Evolutionary conservation across 495 filamentous ascomycete genomes (phyloP).

Genomic region (Darksidea phi): DNA sequence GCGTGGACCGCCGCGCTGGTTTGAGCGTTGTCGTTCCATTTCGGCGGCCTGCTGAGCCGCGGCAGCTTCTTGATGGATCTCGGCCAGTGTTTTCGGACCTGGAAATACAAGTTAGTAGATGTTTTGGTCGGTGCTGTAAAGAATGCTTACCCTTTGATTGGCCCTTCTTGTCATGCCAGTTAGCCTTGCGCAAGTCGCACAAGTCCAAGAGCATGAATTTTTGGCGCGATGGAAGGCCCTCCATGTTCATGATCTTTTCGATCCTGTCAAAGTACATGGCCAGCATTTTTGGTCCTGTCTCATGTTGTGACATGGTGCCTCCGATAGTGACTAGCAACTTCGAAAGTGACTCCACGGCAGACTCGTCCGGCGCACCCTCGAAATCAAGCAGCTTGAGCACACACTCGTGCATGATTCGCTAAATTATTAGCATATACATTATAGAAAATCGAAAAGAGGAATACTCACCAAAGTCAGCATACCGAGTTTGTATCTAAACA

Average conservation of each 20-base stretch:
- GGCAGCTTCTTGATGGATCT: conserved; percentile 81
- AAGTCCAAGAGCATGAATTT: conserved; percentile 97
- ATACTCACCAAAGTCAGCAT: conserved; percentile 99
- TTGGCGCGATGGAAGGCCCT: conserved; percentile 78
- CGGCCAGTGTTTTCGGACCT: conserved; percentile 91
- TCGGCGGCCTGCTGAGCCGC: conserved; percentile 67
- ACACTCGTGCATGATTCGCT: conserved; percentile 99
- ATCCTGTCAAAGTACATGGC: conserved; percentile 93
- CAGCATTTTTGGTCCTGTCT: conserved; percentile 72
- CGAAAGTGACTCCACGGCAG: conserved; percentile 90
- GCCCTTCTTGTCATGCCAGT: conserved; percentile 82
- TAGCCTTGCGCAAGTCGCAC: conserved; percentile 70
- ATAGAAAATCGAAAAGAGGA: no score
- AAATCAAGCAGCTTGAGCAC: conserved; percentile 95
- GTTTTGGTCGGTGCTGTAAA: no score
- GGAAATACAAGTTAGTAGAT: conserved; percentile 48
- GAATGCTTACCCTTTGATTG: conserved; percentile 17
- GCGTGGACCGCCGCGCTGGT: conserved; percentile 62
- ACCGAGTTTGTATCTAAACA: conserved; percentile 72
- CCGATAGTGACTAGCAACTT: conserved; percentile 89
- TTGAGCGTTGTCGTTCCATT: conserved; percentile 59
- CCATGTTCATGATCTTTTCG: conserved; percentile 69
- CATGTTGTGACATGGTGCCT: conserved; percentile 71
- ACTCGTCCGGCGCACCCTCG: conserved; percentile 88
- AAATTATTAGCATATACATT: no score